Evolutionary conservation across 805 yeast genomes (phyloP), one percentile per base, ranked within the genome.

Genomic region (Ogataea zsoltii): DNA sequence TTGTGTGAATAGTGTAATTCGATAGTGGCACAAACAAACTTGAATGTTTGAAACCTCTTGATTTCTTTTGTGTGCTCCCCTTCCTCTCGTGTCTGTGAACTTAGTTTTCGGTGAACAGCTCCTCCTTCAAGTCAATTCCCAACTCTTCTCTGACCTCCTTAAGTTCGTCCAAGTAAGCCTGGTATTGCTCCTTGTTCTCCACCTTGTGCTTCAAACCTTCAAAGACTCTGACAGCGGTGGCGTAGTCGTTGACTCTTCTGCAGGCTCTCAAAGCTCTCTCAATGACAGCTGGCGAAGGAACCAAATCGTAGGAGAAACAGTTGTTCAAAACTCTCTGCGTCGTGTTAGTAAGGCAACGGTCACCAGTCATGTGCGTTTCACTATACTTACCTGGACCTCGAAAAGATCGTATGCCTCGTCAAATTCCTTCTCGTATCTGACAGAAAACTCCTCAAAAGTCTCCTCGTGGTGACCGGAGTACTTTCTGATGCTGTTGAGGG

Each of bases 231-330:
- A 90, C 94, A 45, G 99, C 99, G 49, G 98, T 91, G 51, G 99
- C 97, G 75, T 88, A 88, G 76, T 94, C 99, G 73, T 94, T 89
- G 58, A 94, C 98, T 75, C 98, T 88, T 83, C 99, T 91, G 61
- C 97, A 91, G 38, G 99, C 99, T 75, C 88, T 83, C 67, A 94
- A 79, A 39, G 99, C 99, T 73, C 86, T 88, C 74, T 88, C 96
- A 65, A 94, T 79, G 53, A 94, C 98, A 51, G 86, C 81, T 57
- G 99, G 99, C 25, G 99, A 92, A 57, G 99, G 99, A 46, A 94
- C 99, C 71, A 94, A 82, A 74, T 94, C 99, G 77, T 94, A 94
- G 13, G 98, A 88, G 77, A 94, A 94, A 72, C 96, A 90, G 77
- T 94, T 94, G 83, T 95, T 94, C 68, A 94, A 81, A 51, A 94